Evolutionary conservation across 139 green algal genomes (phyloP), one percentile per base, ranked within the genome.

Genomic region (Pleodorina starrii): DNA sequence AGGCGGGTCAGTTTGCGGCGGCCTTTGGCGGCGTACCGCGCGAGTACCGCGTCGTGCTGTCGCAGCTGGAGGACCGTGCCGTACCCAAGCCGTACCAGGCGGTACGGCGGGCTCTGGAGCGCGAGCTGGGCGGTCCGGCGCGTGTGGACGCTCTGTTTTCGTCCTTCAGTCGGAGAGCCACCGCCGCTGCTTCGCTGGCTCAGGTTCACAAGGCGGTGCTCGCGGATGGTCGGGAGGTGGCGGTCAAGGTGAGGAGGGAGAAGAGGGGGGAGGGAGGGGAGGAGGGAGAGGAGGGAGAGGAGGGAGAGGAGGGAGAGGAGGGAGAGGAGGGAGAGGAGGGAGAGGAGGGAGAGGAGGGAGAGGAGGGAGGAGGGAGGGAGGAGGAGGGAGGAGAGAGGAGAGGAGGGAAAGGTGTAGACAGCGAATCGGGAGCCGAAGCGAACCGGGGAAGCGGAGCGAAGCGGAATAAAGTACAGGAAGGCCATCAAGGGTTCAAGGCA

Each of bases 1-100:
- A 99, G 91, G 95, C 95, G 0, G 97, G 94, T 0, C 97, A 99
- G 93, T 95, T 98, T 87, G 93, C 95, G 17, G 89, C 93, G 0
- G 89, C 93, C 0, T 92, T 96, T 44, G 91, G 91, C 6, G 91
- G 92, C 0, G 91, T 97, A 74, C 95, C 96, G 2, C 40, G 46
- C 0, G 94, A 95, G 91, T 97, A 96, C 88, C 91, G 92, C 87
- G 93, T 91, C 54, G 72, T 86, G 74, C 73, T 99, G 75, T 86
- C 94, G 35, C 85, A 94, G 74, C 90, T 99, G 74, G 91, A 95
- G 86, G 96, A 99, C 91, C 84, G 86, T 36, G 96, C 95, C n/a
- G 90, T 93, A 23, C 90, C 94, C 0, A 84, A 91, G 16, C 88
- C 94, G 14, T 97, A 95, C 82, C 85, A 48, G 9, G 42, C 54